A percentile compares a stretch with the other conserved stretches of the same genome.
These are phyloP conservation scores for Cairneyella variabilis DNA, from an alignment of 495 filamentous ascomycete species.

Conservation along the genomic window DNA sequence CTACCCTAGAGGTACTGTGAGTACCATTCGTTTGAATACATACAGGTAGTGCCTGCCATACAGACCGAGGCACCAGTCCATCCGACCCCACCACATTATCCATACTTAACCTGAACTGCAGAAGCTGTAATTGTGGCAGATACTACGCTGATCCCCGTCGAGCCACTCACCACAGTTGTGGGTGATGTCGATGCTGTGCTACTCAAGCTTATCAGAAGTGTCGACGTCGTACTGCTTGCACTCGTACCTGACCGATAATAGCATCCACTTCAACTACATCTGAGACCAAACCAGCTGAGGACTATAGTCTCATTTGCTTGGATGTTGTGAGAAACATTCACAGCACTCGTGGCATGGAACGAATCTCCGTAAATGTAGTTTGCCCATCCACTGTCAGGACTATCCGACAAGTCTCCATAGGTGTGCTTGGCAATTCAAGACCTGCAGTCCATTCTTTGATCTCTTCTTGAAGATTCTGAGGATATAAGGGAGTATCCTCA, in stretches of 20 bases:
- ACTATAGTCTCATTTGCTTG: constrained; percentile 43
- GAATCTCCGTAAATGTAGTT: constrained; percentile 44
- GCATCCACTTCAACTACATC: constrained; percentile 8
- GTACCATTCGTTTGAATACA: no score
- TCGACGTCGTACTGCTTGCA: no score
- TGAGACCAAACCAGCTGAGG: constrained; percentile 47
- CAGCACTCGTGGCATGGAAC: constrained; percentile 46
- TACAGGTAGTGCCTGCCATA: no score
- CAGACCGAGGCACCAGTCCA: no score
- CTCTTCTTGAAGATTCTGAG: constrained; percentile 47
- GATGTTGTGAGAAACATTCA: constrained; percentile 47
- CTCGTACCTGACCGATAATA: neutral
- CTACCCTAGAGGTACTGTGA: no score
- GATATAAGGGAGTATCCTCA: constrained; percentile 42
- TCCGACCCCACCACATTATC: no score
- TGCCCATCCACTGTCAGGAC: constrained; percentile 32
- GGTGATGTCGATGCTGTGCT: no score
- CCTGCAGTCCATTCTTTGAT: constrained; percentile 40
- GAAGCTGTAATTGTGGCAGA: no score
- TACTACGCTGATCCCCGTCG: no score
- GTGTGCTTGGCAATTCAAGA: constrained; percentile 21
- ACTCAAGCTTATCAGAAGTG: no score
- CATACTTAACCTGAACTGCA: no score
- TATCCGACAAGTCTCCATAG: constrained; percentile 13
- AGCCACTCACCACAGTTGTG: no score